phyloP scores from a whole-genome alignment of 192 early-diverging fungal species.

The Podila horticola region DNA sequence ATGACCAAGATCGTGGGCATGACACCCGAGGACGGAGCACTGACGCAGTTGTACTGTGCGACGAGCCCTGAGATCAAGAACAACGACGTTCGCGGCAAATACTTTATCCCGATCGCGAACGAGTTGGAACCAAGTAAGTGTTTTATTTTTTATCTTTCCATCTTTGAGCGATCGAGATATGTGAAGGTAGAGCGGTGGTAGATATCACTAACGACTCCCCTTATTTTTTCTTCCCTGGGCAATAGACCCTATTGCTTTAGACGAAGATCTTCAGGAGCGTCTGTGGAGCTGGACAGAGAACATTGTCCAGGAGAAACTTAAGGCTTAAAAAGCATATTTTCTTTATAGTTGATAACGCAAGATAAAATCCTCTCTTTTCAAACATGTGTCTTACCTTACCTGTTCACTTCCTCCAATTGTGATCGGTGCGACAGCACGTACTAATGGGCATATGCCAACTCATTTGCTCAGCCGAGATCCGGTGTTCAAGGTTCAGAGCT shows the following conservation, averaged over 20 bases:
- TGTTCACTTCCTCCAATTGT: too few relatives aligned
- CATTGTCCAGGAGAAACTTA: background rate
- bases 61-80: conserved; percentile 62
- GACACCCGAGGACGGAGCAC: conserved; percentile 43
- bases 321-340: background rate
- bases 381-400: too few relatives aligned
- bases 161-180: background rate
- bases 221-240: background rate
- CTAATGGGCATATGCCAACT: too few relatives aligned
- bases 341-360: too few relatives aligned
- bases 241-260: background rate
- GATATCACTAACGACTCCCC: background rate
- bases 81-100: conserved; percentile 38
- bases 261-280: background rate
- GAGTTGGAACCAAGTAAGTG: conserved; percentile 3
- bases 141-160: background rate
- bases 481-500: too few relatives aligned
- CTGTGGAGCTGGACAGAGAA: background rate
- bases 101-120: conserved; percentile 21
- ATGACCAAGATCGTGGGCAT: conserved; percentile 6
- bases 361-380: too few relatives aligned
- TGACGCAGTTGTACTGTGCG: conserved; percentile 59
- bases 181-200: background rate
- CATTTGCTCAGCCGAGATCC: too few relatives aligned
- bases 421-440: too few relatives aligned